Evolutionary conservation across 495 filamentous ascomycete species (phyloP), one percentile per base, ranked within the genome.

Genomic region (Amorphotheca resinae): DNA sequence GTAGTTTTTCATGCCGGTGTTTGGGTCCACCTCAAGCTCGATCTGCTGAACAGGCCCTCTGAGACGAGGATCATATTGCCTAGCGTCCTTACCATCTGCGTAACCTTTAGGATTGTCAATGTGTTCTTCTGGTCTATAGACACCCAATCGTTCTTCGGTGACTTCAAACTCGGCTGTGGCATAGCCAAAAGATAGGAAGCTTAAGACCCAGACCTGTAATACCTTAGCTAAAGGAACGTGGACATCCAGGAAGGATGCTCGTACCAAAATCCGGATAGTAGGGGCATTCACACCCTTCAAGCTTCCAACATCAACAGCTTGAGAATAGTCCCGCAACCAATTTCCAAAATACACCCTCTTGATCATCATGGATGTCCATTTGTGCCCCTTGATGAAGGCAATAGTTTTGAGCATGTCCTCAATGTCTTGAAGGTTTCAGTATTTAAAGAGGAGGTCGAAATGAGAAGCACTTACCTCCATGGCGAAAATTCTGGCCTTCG

Each of bases 1-100:
- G 61, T 98, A 98, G 58, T 96, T 95, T 64, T 98, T 98, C 89
- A 98, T 94, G 9, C 86, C 87, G 3, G 87, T 95, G 3, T 79
- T 60, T 3, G 66, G 70, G 55, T 96, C 91, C 38, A 96, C 72
- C 22, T 85, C 80, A 16, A 93, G 76, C 54, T 98, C 91, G 17
- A 73, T 56, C 1, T 74, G 74, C 33, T 70, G 64, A 12, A 96
- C 74, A 0, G 84, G 88, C 1, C 74, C 76, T 26, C 91, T 77
- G 9, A 96, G 73, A 9, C 91, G 79, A n/a, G 69, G 63, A 55
- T 98, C 91, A 55, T 72, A 93, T 51, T 82, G 69, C 41, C 86
- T 73, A 4, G 91, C 91, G 63, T 98, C 89, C 38, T 73, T 51
- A 50, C 84, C 82, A 53, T 95, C 91, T 34, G 86, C 89, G 41